phyloP scores from a whole-genome alignment of 805 yeast species.

The Saccharomycopsis schoenii region DNA sequence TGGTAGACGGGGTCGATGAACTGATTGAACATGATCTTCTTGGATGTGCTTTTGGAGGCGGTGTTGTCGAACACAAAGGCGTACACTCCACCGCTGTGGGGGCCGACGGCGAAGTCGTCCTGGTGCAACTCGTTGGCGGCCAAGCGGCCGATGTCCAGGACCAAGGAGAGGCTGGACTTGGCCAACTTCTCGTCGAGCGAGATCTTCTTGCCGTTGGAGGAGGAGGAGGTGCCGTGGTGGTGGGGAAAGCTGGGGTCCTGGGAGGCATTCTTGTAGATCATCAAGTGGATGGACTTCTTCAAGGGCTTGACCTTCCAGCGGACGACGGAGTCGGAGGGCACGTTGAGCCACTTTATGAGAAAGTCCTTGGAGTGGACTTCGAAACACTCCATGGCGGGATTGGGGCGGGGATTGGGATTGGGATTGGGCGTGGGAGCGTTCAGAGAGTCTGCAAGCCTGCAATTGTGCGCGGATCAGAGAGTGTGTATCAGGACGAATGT shows the following conservation, averaged over 20 bases:
- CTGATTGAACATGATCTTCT: conserved; percentile 64
- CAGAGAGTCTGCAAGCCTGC: no score
- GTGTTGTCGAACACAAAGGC: conserved; percentile 92
- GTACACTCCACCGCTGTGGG: conserved; percentile 54
- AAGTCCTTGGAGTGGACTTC: conserved; percentile 87
- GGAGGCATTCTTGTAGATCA: background rate
- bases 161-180: conserved; percentile 7
- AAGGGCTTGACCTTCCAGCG: conserved; percentile 79
- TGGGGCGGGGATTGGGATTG: no score
- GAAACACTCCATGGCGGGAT: conserved; percentile 91
- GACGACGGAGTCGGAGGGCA: conserved; percentile 54
- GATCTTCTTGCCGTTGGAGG: background rate
- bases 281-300: conserved; percentile 44
- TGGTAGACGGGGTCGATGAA: conserved; percentile 22
- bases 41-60: conserved; percentile 74
- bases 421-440: no score
- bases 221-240: background rate
- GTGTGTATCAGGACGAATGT: no score
- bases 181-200: conserved; percentile 12
- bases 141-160: conserved; percentile 14
- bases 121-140: conserved; percentile 18
- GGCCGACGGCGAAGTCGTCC: conserved; percentile 27
- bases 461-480: no score
- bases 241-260: background rate
- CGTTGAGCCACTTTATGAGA: conserved; percentile 83